Evolutionary conservation across 768 basidiomycete genomes (phyloP), one percentile per base, ranked within the genome.

Genomic region (Mycena belliarum): DNA sequence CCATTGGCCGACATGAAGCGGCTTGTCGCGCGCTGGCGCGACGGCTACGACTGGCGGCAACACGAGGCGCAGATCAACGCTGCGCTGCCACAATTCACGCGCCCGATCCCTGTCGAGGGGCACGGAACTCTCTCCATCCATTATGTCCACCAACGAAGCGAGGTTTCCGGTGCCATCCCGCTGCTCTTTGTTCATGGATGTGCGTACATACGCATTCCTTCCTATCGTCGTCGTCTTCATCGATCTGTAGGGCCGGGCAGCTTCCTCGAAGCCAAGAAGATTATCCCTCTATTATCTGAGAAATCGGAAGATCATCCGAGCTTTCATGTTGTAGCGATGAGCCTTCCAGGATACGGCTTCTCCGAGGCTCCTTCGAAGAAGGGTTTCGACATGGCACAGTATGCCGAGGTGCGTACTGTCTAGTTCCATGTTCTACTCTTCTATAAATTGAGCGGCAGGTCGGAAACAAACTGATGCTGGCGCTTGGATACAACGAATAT

Each of bases 141-240:
- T 59, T 87, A 83, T 52, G 75, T 86, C 11, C 84, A 86, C 66
- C 73, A 82, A 68, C 76, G 71, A 66, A 85, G 84, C 63, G 41
- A 59, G 8, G 61, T 72, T 0, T 56, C 58, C 1, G 68, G 71
- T 18, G 84, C 85, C 0, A 81, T 87, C 28, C 84, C 85, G 1
- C 66, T 88, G 20, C 69, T 87, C 24, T 86, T 82, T 60, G 76
- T 85, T 15, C 85, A 87, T 55, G 86, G 86, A 38, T 87, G 85
- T 75, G 51, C 49, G 72, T 67, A 4, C 15, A 24, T 6, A 49
- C 21, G 50, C 16, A 25, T 28, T 4, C 20, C 21, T 47, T 24
- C 14, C 11, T 16, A 2, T 11, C 16, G 33, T 20, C 7, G 4
- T 4, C 15, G 23, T 2, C 3, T 8, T 6, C 26, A 8, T 16